These are phyloP conservation scores for Eimeria sp. DNA, from an alignment of 169 alveolate species.

Conservation along the genomic window DNA sequence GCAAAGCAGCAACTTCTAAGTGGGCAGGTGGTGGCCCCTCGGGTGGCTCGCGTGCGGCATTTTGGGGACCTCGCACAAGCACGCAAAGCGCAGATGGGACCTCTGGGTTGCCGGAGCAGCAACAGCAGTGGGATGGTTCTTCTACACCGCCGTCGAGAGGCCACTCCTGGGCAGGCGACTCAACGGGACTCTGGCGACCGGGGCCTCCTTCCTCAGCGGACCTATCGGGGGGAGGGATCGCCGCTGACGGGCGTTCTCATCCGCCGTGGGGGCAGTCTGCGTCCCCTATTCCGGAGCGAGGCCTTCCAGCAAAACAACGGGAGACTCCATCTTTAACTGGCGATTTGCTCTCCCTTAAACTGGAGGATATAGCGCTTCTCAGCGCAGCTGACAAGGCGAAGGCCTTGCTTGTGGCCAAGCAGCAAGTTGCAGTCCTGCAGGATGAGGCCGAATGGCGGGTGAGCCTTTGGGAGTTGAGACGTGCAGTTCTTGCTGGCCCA, in stretches of 20 bases:
- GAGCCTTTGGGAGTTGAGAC: neutral
- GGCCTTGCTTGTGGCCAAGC: slow-evolving; percentile 69
- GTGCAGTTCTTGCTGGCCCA: neutral
- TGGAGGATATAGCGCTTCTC: slow-evolving; percentile 53
- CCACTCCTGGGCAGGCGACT: slow-evolving; percentile 69
- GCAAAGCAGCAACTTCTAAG: slow-evolving; percentile 48
- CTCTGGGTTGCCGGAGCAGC: slow-evolving; percentile 21
- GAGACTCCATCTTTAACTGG: slow-evolving; percentile 38
- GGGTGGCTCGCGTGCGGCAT: slow-evolving; percentile 21
- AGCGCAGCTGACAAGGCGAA: slow-evolving; percentile 64
- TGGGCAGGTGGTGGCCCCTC: slow-evolving; percentile 60
- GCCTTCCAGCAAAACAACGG: slow-evolving; percentile 19
- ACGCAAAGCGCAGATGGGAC: slow-evolving; percentile 23
- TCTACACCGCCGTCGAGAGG: slow-evolving; percentile 50
- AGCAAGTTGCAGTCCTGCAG: slow-evolving; percentile 65
- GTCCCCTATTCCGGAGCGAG: slow-evolving; percentile 48
- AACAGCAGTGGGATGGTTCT: slow-evolving; percentile 52
- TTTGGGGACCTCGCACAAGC: slow-evolving; percentile 23
- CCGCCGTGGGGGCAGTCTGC: slow-evolving; percentile 32
- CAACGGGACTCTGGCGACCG: slow-evolving; percentile 65
- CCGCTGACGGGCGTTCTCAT: slow-evolving; percentile 36
- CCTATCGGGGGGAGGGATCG: slow-evolving; percentile 17
- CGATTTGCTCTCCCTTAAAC: slow-evolving; percentile 37
- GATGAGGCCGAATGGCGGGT: slow-evolving; percentile 75
- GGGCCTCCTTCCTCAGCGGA: slow-evolving; percentile 50